Evolutionary conservation across 805 yeast species (phyloP).

Genomic region (Metschnikowia drakensbergensis): DNA sequence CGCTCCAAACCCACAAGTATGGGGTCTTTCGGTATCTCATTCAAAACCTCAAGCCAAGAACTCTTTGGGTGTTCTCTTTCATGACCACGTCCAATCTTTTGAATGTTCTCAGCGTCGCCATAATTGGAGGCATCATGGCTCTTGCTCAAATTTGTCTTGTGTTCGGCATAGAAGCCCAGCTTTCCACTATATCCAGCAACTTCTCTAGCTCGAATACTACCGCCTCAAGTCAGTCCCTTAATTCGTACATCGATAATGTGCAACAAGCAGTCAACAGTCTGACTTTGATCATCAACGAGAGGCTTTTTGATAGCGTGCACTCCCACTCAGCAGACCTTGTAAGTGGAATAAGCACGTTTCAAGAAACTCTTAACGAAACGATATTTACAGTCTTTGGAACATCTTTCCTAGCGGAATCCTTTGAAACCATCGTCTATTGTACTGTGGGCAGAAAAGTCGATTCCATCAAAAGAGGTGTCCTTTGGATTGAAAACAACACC

Average conservation of each 20-base stretch:
- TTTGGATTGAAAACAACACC: slow-evolving; percentile 71
- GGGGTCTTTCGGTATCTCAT: slow-evolving; percentile 9
- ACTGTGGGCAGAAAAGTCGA: slow-evolving; percentile 70
- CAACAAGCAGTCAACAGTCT: slow-evolving; percentile 33
- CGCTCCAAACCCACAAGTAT: slow-evolving; percentile 5
- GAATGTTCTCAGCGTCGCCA: background rate
- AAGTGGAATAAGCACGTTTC: slow-evolving; percentile 7
- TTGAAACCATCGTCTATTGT: slow-evolving; percentile 71
- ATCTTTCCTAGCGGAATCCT: slow-evolving; percentile 62
- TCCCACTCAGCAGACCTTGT: slow-evolving; percentile 24
- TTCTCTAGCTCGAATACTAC: background rate
- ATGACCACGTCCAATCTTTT: slow-evolving; percentile 5
- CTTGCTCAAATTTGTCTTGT: background rate
- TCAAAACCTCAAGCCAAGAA: slow-evolving; percentile 1
- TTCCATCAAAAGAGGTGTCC: slow-evolving; percentile 63
- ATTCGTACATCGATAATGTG: slow-evolving; percentile 4
- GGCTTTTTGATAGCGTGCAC: slow-evolving; percentile 63
- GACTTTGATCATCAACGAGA: slow-evolving; percentile 54
- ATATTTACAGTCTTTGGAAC: slow-evolving; percentile 59
- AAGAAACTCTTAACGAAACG: slow-evolving; percentile 51
- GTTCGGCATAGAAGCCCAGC: background rate
- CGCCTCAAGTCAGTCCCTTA: background rate
- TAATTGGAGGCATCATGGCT: background rate
- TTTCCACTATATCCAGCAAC: background rate
- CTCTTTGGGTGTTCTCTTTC: slow-evolving; percentile 11